Conservation (phyloP, 495 filamentous ascomycete genomes). For the Podospora appendiculata region DNA sequence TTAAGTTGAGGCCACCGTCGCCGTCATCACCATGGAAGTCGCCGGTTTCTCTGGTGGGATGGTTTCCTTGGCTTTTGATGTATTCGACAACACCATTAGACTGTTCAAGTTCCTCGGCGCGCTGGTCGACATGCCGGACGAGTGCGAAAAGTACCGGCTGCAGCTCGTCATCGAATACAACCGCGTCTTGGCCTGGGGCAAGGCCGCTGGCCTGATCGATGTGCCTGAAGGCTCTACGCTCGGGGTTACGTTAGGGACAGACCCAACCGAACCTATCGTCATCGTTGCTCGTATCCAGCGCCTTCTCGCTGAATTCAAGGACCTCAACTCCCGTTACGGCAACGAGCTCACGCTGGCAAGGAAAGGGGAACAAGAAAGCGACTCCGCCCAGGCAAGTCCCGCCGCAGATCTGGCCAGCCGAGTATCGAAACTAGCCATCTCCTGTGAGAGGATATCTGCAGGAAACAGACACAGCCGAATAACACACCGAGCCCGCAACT, state of each 20-base stretch:
- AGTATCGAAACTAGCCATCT: slow-evolving; percentile 21
- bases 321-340: slow-evolving; percentile 22
- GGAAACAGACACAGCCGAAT: not conserved
- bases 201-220: slow-evolving; percentile 23
- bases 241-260: slow-evolving; percentile 13
- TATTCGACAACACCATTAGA: slow-evolving; percentile 22
- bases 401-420: slow-evolving; percentile 15
- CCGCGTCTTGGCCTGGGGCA: slow-evolving; percentile 24
- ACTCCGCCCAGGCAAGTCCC: slow-evolving; percentile 1
- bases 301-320: slow-evolving; percentile 23
- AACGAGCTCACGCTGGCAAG: slow-evolving; percentile 14
- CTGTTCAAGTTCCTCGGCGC: slow-evolving; percentile 25
- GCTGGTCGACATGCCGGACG: slow-evolving; percentile 25
- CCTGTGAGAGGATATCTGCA: slow-evolving; percentile 12
- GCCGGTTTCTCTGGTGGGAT: slow-evolving; percentile 8
- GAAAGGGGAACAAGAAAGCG: not conserved
- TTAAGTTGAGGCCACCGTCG: no score
- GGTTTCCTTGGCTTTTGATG: slow-evolving; percentile 21
- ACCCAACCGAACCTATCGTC: slow-evolving; percentile 20
- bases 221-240: slow-evolving; percentile 18
- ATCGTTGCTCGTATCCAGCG: slow-evolving; percentile 24
- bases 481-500: slow-evolving; percentile 14
- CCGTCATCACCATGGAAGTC: slow-evolving; percentile 10
- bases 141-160: slow-evolving; percentile 22
- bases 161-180: slow-evolving; percentile 30